Percentiles rank a stretch among this genome's conserved stretches.
These are phyloP conservation scores for Penicillium soppii DNA, from an alignment of 495 filamentous ascomycete genomes.

Conservation along the genomic window DNA sequence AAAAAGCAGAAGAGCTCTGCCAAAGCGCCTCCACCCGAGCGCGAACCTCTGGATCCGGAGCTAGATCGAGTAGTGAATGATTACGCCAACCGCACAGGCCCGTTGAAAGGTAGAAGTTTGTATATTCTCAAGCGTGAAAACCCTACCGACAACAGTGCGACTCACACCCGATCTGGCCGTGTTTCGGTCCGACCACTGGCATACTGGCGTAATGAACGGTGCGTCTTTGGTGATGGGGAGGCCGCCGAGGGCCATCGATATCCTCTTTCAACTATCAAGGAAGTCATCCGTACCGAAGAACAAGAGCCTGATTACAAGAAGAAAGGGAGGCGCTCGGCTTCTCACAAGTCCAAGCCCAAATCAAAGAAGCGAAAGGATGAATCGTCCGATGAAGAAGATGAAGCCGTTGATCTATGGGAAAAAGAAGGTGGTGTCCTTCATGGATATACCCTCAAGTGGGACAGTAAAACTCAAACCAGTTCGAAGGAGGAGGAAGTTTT, in stretches of 20 bases:
- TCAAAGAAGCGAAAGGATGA: constrained; percentile 35
- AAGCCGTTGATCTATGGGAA: constrained; percentile 60
- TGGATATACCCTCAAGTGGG: constrained; percentile 59
- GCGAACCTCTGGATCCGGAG: constrained; percentile 30
- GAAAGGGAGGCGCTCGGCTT: constrained; percentile 26
- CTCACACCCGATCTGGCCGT: constrained; percentile 56
- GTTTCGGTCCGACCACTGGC: constrained; percentile 71
- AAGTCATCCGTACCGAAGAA: constrained; percentile 72
- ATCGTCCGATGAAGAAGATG: constrained; percentile 49
- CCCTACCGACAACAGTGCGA: constrained; percentile 48
- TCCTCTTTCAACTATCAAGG: constrained; percentile 65
- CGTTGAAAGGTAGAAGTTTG: constrained; percentile 58
- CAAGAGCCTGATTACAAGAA: constrained; percentile 44
- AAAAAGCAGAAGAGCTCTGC: constrained; percentile 37
- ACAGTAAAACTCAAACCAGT: constrained; percentile 48
- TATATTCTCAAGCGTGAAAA: constrained; percentile 71
- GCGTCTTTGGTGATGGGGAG: constrained; percentile 63
- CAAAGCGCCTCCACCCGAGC: constrained; percentile 6
- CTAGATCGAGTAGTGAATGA: constrained; percentile 43
- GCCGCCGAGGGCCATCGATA: constrained; percentile 51
- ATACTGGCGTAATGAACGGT: constrained; percentile 82
- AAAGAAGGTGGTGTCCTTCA: constrained; percentile 54
- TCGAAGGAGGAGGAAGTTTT: constrained; percentile 57
- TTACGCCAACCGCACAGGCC: constrained; percentile 43
- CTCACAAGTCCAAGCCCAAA: constrained; percentile 34